A percentile compares a stretch with the other conserved stretches of the same genome.
Conservation (phyloP, 345 rosid genomes). For the Trapa incisa region DNA sequence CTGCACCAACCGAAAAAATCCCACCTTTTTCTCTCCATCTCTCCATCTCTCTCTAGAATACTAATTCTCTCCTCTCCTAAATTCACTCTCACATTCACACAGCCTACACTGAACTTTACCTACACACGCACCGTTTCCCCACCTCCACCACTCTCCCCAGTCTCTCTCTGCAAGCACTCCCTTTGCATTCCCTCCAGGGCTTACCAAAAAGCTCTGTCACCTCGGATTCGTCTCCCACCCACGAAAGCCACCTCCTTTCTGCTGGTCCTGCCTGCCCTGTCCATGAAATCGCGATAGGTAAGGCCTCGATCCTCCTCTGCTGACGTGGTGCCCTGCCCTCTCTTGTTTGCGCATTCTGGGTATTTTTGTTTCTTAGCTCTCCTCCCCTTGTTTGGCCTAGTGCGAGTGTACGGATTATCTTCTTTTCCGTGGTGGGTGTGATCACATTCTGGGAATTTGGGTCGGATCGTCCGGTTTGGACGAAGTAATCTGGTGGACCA, state of each 20-base stretch:
- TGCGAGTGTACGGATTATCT: background rate
- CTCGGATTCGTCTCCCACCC: background rate
- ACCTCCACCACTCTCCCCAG: constrained; percentile 1
- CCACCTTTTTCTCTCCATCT: background rate
- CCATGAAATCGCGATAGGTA: constrained; percentile 7
- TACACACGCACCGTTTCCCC: constrained; percentile 7
- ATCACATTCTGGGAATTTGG: constrained; percentile 1
- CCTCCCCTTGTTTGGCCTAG: background rate
- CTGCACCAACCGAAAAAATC: background rate
- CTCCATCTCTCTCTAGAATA: background rate
- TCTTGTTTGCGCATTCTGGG: background rate
- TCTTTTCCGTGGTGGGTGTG: background rate
- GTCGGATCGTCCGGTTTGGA: constrained; percentile 4
- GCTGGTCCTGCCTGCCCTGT: too few relatives aligned
- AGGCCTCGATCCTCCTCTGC: background rate
- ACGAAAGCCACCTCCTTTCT: background rate
- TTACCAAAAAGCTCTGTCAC: background rate
- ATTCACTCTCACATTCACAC: constrained; percentile 5
- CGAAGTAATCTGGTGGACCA: background rate
- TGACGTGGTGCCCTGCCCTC: background rate
- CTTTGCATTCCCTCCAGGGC: constrained; percentile 5
- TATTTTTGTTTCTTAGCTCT: background rate
- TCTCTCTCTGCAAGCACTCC: background rate
- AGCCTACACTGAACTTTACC: constrained; percentile 5
- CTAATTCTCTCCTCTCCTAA: constrained; percentile 2